phyloP scores from a whole-genome alignment of 495 filamentous ascomycete genomes.

The Aspergillus bridgeri region DNA sequence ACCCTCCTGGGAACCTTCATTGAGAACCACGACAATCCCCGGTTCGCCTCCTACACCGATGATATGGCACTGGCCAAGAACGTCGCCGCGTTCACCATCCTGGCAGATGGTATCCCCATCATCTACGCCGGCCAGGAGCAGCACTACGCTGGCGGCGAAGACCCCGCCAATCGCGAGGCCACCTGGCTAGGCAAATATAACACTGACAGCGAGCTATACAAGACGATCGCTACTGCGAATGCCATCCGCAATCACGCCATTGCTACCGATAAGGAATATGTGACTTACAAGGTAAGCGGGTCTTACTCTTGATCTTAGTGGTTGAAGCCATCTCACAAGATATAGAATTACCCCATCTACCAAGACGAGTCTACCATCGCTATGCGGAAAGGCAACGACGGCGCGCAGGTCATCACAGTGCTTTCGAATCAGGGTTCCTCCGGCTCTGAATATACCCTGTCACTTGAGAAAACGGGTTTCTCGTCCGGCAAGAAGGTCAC shows the following conservation, averaged over 20 bases:
- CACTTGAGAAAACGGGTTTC: conserved; percentile 41
- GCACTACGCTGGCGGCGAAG: conserved; percentile 58
- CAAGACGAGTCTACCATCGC: conserved; percentile 54
- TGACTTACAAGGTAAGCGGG: conserved; percentile 12
- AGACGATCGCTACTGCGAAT: conserved; percentile 11
- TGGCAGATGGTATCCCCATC: conserved; percentile 66
- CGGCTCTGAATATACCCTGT: conserved; percentile 44
- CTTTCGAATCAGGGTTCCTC: conserved; percentile 55
- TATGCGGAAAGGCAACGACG: conserved; percentile 60
- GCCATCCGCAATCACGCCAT: conserved; percentile 18
- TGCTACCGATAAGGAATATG: conserved; percentile 6
- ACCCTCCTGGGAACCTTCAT: conserved; percentile 69
- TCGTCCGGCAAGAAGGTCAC: conserved; percentile 29
- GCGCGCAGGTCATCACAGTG: conserved; percentile 55
- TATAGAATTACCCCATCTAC: conserved; percentile 52
- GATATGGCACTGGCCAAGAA: conserved; percentile 59
- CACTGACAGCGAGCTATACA: conserved; percentile 9
- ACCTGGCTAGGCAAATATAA: conserved; percentile 48
- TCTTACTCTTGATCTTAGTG: neutral
- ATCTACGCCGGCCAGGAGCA: conserved; percentile 75
- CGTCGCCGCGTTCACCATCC: conserved; percentile 66
- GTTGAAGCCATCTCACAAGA: neutral
- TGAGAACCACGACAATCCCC: conserved; percentile 76
- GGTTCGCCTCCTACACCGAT: conserved; percentile 58
- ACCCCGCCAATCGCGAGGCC: conserved; percentile 71